A percentile compares a stretch with the other conserved stretches of the same genome.
Conservation (phyloP, 371 early-diverging fungal genomes). For the Mortierella sp. region DNA sequence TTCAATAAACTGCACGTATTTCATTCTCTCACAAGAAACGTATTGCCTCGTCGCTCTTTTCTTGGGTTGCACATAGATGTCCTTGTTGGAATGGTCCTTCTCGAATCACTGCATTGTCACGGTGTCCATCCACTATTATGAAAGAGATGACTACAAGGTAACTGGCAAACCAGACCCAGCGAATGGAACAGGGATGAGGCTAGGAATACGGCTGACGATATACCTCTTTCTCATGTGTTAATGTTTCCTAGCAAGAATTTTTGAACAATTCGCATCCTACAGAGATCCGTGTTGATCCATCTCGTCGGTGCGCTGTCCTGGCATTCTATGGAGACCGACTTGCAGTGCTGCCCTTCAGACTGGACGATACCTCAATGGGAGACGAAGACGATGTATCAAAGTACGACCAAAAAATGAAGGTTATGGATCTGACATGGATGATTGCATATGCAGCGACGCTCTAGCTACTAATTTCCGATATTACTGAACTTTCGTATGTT, state of each 20-base stretch:
- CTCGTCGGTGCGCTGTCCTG: constrained; percentile 87
- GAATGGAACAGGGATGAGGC: not conserved
- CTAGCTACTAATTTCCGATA: not conserved
- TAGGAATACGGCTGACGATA: not conserved
- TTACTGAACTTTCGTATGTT: no score
- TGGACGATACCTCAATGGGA: constrained; percentile 66
- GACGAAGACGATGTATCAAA: constrained; percentile 61
- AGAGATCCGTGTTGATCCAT: constrained; percentile 80
- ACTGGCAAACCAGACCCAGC: not conserved
- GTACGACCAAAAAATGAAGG: constrained; percentile 41
- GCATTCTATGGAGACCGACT: constrained; percentile 88
- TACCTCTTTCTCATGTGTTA: not conserved
- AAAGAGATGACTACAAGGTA: constrained; percentile 92
- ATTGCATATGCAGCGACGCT: not conserved
- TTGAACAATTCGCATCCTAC: constrained; percentile 74
- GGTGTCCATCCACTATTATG: constrained; percentile 96
- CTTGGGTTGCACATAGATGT: constrained; percentile 84
- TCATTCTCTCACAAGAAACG: constrained; percentile 3
- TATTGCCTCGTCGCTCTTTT: not conserved
- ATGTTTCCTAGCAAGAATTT: constrained; percentile 66
- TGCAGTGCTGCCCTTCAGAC: constrained; percentile 92
- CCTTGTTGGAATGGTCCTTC: constrained; percentile 88
- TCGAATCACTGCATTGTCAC: constrained; percentile 84
- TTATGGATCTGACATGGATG: not conserved
- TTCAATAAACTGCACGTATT: constrained; percentile 39